Evolutionary conservation across 1,284 basidiomycete species (phyloP).

Genomic region (Omphalotus olearius): DNA sequence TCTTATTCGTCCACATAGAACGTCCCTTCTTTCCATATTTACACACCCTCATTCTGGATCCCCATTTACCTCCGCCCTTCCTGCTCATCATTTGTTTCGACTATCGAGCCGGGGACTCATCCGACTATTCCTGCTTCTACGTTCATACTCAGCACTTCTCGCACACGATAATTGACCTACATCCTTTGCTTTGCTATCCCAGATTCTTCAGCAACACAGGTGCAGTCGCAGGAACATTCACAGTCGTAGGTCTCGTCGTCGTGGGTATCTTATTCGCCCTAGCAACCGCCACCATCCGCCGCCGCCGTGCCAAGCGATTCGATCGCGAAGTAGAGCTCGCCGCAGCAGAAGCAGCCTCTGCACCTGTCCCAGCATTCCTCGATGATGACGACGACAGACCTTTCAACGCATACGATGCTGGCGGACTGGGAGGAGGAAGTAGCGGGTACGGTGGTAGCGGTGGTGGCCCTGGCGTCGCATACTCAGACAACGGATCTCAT

Average conservation of each 20-base stretch:
- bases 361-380: conserved; percentile 48
- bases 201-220: conserved; percentile 72
- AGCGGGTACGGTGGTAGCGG: conserved; percentile 21
- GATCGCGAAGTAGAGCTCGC: conserved; percentile 69
- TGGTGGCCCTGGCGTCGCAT: conserved; percentile 27
- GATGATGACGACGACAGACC: conserved; percentile 44
- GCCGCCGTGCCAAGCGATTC: conserved; percentile 58
- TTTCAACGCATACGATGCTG: conserved; percentile 25
- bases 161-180: background rate
- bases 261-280: conserved; percentile 49
- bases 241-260: conserved; percentile 59
- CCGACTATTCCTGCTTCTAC: background rate
- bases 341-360: conserved; percentile 47
- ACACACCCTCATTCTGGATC: too few species aligned
- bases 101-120: background rate
- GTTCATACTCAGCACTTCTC: background rate
- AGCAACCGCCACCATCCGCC: conserved; percentile 48
- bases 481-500: conserved; percentile 57
- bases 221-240: conserved; percentile 67
- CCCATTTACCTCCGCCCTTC: background rate
- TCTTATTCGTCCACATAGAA: too few species aligned
- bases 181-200: background rate
- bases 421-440: too few species aligned
- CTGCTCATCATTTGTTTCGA: background rate
- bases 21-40: too few species aligned